Evolutionary conservation across 495 filamentous ascomycete species (phyloP).

Genomic region (Penicillium egyptiacum): DNA sequence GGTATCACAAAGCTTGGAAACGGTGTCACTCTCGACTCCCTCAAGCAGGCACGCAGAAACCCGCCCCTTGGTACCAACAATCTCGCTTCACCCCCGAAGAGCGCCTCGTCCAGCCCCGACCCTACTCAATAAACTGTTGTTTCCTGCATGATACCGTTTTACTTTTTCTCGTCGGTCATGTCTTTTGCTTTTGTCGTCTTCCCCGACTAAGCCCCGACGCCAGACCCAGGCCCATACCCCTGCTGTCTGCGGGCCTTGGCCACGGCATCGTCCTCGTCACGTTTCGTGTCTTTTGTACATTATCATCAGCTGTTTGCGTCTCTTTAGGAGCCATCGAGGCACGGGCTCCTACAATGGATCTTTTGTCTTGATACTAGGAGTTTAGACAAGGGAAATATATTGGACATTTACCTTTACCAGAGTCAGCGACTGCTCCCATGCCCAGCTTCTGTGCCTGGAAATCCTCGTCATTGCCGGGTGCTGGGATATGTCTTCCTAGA

Average conservation of each 20-base stretch:
- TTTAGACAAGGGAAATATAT: slow-evolving; percentile 35
- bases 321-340: slow-evolving; percentile 19
- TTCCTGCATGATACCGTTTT: slow-evolving; percentile 12
- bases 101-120: slow-evolving; percentile 38
- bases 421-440: slow-evolving; percentile 24
- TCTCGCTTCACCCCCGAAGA: slow-evolving; percentile 35
- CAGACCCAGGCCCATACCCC: slow-evolving; percentile 60
- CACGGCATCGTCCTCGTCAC: slow-evolving; percentile 37
- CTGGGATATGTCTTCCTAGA: slow-evolving; percentile 9
- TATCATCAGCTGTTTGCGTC: slow-evolving; percentile 43
- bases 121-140: slow-evolving; percentile 40
- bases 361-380: slow-evolving; percentile 34
- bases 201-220: slow-evolving; percentile 52
- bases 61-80: slow-evolving; percentile 50
- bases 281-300: slow-evolving; percentile 45
- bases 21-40: slow-evolving; percentile 74
- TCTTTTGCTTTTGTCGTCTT: slow-evolving; percentile 15
- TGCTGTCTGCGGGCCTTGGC: slow-evolving; percentile 52
- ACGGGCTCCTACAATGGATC: slow-evolving; percentile 16
- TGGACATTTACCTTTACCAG: slow-evolving; percentile 39
- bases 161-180: slow-evolving; percentile 13
- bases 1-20: slow-evolving; percentile 86
- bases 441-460: slow-evolving; percentile 33
- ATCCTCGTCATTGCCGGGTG: slow-evolving; percentile 26
- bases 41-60: slow-evolving; percentile 73